Percentiles rank a stretch among this genome's conserved stretches.
phyloP scores from a whole-genome alignment of 139 green algal species.

The Pleodorina starrii region DNA sequence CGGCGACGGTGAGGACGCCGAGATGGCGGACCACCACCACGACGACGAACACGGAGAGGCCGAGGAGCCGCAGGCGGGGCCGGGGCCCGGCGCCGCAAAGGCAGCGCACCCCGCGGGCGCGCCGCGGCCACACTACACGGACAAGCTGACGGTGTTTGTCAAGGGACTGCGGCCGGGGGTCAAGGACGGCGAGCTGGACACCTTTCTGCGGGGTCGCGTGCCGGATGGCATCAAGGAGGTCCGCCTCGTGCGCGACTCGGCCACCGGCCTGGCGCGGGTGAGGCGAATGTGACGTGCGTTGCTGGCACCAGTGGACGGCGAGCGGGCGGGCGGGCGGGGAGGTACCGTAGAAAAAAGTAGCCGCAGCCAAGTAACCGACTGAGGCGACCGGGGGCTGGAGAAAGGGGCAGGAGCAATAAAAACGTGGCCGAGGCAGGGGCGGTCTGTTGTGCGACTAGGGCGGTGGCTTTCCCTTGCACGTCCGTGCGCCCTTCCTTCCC shows the following conservation, averaged over 20 bases:
- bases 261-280: constrained; percentile 43
- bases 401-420: too few relatives aligned
- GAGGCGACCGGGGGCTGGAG: too few relatives aligned
- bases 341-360: too few relatives aligned
- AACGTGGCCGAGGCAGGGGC: too few relatives aligned
- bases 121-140: constrained; percentile 41
- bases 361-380: too few relatives aligned
- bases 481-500: background rate
- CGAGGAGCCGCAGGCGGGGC: background rate
- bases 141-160: constrained; percentile 68
- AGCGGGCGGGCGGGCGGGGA: too few relatives aligned
- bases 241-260: constrained; percentile 64
- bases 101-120: background rate
- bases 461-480: too few relatives aligned
- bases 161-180: constrained; percentile 53
- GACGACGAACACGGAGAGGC: background rate
- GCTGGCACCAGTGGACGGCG: too few relatives aligned
- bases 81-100: background rate
- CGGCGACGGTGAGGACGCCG: background rate
- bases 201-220: constrained; percentile 65
- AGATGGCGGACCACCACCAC: background rate
- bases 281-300: too few relatives aligned
- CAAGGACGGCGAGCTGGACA: constrained; percentile 62
- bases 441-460: too few relatives aligned
- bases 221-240: constrained; percentile 66